Conservation (phyloP, 306 rosid genomes). For the Gillenia trifoliata region DNA sequence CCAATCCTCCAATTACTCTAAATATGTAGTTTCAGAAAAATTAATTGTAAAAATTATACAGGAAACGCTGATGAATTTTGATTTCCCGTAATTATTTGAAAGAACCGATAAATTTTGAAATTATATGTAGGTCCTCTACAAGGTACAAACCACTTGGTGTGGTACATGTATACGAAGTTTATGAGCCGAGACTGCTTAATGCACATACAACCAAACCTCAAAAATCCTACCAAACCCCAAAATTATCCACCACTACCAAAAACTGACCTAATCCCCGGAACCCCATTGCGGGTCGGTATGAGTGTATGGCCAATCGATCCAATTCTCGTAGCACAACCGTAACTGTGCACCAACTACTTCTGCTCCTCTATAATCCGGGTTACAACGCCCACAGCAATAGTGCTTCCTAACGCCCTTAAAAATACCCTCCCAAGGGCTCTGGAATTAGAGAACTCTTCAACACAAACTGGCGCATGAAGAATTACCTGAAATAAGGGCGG, state of each 20-base stretch:
- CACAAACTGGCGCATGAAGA: constrained; percentile 72
- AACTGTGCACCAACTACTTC: constrained; percentile 8
- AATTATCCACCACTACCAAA: not conserved
- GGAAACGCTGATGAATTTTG: no score
- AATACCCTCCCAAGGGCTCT: constrained; percentile 85
- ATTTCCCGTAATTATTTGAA: not conserved
- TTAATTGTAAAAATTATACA: no score
- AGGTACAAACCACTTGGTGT: not conserved
- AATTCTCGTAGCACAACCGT: not conserved
- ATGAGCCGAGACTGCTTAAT: not conserved
- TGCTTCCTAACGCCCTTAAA: constrained; percentile 76
- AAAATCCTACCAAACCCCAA: not conserved
- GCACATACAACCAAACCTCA: not conserved
- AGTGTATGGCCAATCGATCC: not conserved
- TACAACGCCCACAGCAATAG: constrained; percentile 77
- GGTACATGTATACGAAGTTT: not conserved
- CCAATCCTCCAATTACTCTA: no score
- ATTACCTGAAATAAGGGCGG: constrained; percentile 46
- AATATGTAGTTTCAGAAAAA: no score
- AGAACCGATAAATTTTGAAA: not conserved
- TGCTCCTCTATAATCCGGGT: constrained; percentile 56
- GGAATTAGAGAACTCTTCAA: constrained; percentile 57
- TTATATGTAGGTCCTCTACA: not conserved
- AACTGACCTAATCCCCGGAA: not conserved
- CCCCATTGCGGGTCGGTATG: not conserved